Evolutionary conservation across 139 green algal species (phyloP).

Genomic region (Picochlorum sp.): DNA sequence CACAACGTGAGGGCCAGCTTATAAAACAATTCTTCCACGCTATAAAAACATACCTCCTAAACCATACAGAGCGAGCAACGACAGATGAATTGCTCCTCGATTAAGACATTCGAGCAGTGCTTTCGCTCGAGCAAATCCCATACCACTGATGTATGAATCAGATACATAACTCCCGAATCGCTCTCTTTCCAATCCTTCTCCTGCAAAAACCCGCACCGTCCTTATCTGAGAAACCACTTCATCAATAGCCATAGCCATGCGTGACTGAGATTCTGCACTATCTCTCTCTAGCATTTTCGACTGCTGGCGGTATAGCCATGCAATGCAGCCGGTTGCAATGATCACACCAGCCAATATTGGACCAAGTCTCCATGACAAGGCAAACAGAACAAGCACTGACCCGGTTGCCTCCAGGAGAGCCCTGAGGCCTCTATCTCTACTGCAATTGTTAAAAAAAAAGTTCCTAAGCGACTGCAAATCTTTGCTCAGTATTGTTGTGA

Average conservation of each 20-base stretch:
- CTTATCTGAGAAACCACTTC: slow-evolving; percentile 52
- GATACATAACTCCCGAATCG: slow-evolving; percentile 63
- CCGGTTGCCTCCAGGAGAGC: slow-evolving; percentile 66
- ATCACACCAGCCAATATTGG: slow-evolving; percentile 72
- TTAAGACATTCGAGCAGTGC: slow-evolving; percentile 52
- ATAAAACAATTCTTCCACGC: neutral
- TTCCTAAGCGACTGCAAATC: slow-evolving; percentile 73
- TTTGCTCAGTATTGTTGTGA: slow-evolving; percentile 62
- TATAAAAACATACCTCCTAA: slow-evolving; percentile 41
- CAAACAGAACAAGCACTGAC: slow-evolving; percentile 56
- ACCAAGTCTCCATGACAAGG: slow-evolving; percentile 69
- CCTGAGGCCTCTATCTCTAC: slow-evolving; percentile 62
- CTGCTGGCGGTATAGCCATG: slow-evolving; percentile 58
- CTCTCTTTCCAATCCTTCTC: slow-evolving; percentile 74
- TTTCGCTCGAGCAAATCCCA: slow-evolving; percentile 69
- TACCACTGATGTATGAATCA: slow-evolving; percentile 46
- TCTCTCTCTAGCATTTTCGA: slow-evolving; percentile 47
- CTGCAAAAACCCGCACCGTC: slow-evolving; percentile 67
- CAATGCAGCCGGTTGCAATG: slow-evolving; percentile 53
- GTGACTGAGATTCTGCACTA: slow-evolving; percentile 39
- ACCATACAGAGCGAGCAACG: slow-evolving; percentile 68
- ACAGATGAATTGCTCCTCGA: slow-evolving; percentile 61
- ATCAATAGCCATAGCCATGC: slow-evolving; percentile 52
- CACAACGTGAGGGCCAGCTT: neutral
- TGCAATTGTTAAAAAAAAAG: slow-evolving; percentile 74